Conservation (phyloP, 2,329 filamentous ascomycete species). For the Sporothrix protearum region DNA sequence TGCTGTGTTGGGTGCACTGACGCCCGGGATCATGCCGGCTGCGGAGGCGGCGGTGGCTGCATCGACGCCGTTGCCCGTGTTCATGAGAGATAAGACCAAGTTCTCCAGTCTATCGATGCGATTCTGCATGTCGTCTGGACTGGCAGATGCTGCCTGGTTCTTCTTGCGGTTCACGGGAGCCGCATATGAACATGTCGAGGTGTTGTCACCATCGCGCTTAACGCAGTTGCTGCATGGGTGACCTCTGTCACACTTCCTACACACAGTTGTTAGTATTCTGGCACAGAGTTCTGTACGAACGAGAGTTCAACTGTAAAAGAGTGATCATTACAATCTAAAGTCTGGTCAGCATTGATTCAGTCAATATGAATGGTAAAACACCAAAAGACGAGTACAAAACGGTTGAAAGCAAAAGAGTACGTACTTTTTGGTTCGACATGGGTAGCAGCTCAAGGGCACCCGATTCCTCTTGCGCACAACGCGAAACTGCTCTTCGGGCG, state of each 20-base stretch:
- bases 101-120: conserved; percentile 93
- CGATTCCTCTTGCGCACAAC: conserved; percentile 90
- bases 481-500: conserved; percentile 80
- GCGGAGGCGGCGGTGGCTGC: conserved; percentile 31
- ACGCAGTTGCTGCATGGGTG: conserved; percentile 93
- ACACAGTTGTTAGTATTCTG: conserved; percentile 5
- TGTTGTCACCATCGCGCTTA: conserved; percentile 81
- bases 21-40: conserved; percentile 32
- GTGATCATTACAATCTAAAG: conserved; percentile 25
- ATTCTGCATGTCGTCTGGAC: conserved; percentile 95
- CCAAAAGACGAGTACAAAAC: neutral
- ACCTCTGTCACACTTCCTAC: conserved; percentile 85
- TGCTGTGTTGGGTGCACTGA: conserved; percentile 23
- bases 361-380: conserved; percentile 1
- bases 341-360: conserved; percentile 19
- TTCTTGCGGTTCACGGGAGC: conserved; percentile 68
- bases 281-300: neutral
- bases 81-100: conserved; percentile 89
- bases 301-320: neutral
- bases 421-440: conserved; percentile 87
- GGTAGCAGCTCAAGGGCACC: conserved; percentile 85
- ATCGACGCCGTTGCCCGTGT: conserved; percentile 63
- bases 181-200: conserved; percentile 80
- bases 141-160: conserved; percentile 58
- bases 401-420: conserved; percentile 30